Conservation (phyloP, 2,329 filamentous ascomycete genomes). For the Penicillium sp. region DNA sequence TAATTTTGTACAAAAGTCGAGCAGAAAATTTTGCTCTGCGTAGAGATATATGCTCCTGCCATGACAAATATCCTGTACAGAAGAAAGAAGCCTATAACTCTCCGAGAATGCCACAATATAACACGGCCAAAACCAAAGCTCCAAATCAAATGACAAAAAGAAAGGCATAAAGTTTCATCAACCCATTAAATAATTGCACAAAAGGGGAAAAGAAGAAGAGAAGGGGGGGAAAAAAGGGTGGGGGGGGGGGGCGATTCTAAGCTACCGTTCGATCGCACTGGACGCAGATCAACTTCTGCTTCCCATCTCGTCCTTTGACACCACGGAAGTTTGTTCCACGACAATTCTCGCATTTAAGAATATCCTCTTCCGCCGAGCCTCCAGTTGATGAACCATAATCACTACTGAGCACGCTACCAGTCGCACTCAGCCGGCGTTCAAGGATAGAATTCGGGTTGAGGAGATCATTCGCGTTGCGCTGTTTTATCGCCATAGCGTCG, state of each 20-base stretch:
- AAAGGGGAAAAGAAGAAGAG: slow-evolving; percentile 1
- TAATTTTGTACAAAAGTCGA: neutral
- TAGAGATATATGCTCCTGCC: neutral
- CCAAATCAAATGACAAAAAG: neutral
- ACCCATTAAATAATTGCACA: neutral
- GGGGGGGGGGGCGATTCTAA: too few relatives aligned
- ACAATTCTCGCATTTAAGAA: slow-evolving; percentile 59
- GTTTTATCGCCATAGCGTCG: slow-evolving; percentile 36
- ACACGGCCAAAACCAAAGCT: neutral
- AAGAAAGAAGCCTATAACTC: neutral
- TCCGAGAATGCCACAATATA: neutral
- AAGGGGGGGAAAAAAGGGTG: too few relatives aligned
- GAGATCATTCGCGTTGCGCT: slow-evolving; percentile 20
- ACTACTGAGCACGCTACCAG: slow-evolving; percentile 57
- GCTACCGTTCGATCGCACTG: slow-evolving; percentile 44
- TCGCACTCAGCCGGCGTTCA: slow-evolving; percentile 42
- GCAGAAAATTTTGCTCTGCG: neutral
- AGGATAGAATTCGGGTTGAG: slow-evolving; percentile 21
- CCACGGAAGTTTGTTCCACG: slow-evolving; percentile 62
- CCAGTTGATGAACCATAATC: slow-evolving; percentile 47
- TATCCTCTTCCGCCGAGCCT: slow-evolving; percentile 46
- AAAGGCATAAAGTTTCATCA: neutral
- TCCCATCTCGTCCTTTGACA: slow-evolving; percentile 52
- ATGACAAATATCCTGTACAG: neutral
- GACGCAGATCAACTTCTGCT: slow-evolving; percentile 61